These are phyloP conservation scores for Pelargonium nanum DNA, from an alignment of 345 rosid genomes.

Conservation along the genomic window DNA sequence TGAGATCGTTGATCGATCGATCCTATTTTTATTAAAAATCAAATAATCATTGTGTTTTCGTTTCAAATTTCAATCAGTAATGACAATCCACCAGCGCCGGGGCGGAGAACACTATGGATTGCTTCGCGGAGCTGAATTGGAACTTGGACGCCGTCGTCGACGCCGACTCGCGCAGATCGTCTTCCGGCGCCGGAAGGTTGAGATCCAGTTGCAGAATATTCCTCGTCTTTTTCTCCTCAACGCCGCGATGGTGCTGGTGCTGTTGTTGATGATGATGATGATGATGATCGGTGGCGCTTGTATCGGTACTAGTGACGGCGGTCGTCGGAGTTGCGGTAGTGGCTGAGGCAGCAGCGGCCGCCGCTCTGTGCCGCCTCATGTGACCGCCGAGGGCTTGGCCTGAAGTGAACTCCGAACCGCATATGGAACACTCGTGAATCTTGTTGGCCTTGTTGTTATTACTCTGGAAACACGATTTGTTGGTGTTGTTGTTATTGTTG, in stretches of 20 bases:
- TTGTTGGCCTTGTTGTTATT: slow-evolving; percentile 24
- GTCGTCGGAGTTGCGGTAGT: not conserved
- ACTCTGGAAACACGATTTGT: not conserved
- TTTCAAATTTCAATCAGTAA: slow-evolving; percentile 27
- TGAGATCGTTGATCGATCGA: slow-evolving; percentile 1
- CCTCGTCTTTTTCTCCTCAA: slow-evolving; percentile 26
- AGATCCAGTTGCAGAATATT: slow-evolving; percentile 65
- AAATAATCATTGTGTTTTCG: not conserved
- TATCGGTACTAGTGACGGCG: not conserved
- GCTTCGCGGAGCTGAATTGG: slow-evolving; percentile 39
- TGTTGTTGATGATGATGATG: not conserved
- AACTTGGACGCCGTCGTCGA: slow-evolving; percentile 25
- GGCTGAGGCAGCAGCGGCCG: slow-evolving; percentile 14
- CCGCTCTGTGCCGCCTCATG: slow-evolving; percentile 85
- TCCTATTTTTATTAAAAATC: not conserved
- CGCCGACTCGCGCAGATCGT: slow-evolving; percentile 26
- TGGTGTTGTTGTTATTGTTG: slow-evolving; percentile 22
- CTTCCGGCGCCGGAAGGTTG: slow-evolving; percentile 89
- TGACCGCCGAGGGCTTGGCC: slow-evolving; percentile 99
- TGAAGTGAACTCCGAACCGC: slow-evolving; percentile 79
- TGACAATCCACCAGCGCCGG: slow-evolving; percentile 91
- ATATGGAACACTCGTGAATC: slow-evolving; percentile 88
- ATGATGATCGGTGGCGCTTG: slow-evolving; percentile 11
- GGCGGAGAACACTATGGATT: slow-evolving; percentile 37
- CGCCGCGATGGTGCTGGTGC: not conserved